A percentile compares a stretch with the other conserved stretches of the same genome.
Conservation (phyloP, 192 early-diverging fungal genomes). For the Pilaira anomala region DNA sequence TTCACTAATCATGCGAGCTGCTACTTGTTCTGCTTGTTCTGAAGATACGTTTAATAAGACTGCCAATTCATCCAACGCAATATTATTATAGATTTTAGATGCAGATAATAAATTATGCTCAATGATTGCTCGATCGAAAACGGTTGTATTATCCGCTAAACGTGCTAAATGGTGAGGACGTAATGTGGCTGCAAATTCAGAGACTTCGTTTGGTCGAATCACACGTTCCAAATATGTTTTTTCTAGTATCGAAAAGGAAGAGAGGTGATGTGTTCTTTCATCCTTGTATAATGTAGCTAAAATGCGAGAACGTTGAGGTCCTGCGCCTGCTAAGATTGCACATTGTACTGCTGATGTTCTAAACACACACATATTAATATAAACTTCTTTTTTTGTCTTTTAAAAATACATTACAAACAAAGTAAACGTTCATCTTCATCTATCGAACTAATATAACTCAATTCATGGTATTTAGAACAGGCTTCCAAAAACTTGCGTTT, state of each 20-base stretch:
- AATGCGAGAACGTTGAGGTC: conserved; percentile 82
- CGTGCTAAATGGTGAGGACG: conserved; percentile 75
- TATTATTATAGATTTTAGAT: conserved; percentile 90
- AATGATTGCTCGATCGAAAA: conserved; percentile 88
- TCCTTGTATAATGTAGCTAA: conserved; percentile 90
- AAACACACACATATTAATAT: conserved; percentile 18
- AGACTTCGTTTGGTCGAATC: conserved; percentile 73
- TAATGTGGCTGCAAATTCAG: conserved; percentile 70
- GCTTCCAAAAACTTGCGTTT: conserved; percentile 86
- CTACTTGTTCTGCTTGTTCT: conserved; percentile 83
- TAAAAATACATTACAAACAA: conserved; percentile 43
- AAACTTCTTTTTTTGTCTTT: background rate
- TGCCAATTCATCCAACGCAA: conserved; percentile 84
- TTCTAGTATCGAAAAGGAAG: conserved; percentile 76
- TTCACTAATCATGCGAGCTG: conserved; percentile 88
- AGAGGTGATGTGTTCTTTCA: conserved; percentile 78
- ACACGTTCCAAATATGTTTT: conserved; percentile 95
- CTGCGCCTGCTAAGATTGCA: conserved; percentile 87
- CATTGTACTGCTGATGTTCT: conserved; percentile 81
- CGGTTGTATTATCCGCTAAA: conserved; percentile 72
- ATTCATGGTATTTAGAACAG: conserved; percentile 77
- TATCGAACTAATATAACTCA: conserved; percentile 69
- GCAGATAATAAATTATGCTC: conserved; percentile 92
- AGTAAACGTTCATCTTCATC: conserved; percentile 58
- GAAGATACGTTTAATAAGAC: conserved; percentile 68